Percentiles rank a stretch among this genome's conserved stretches.
phyloP scores from a whole-genome alignment of 2,329 filamentous ascomycete species.

The Neobulgaria alba region DNA sequence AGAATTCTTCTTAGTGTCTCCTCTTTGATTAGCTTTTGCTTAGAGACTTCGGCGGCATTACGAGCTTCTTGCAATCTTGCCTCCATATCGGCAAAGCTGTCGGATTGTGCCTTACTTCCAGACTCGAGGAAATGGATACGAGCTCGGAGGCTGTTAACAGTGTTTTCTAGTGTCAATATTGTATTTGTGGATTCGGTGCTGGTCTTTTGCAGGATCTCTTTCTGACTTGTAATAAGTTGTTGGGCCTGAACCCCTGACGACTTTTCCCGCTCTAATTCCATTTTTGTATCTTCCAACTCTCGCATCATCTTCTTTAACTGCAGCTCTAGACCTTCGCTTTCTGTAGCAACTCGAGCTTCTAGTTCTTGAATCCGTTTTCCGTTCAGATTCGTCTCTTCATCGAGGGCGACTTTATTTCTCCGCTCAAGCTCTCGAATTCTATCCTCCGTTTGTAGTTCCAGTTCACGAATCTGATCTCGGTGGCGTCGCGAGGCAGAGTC shows the following conservation, averaged over 20 bases:
- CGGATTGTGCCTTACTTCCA: conserved; percentile 79
- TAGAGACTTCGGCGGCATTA: conserved; percentile 57
- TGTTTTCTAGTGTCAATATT: conserved; percentile 61
- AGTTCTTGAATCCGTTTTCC: conserved; percentile 59
- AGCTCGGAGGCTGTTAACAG: conserved; percentile 66
- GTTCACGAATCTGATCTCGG: conserved; percentile 46
- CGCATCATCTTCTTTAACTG: conserved; percentile 31
- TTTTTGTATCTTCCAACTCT: conserved; percentile 38
- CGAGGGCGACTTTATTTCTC: conserved; percentile 41
- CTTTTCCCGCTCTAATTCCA: conserved; percentile 54
- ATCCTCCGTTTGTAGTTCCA: conserved; percentile 16
- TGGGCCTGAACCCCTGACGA: conserved; percentile 31
- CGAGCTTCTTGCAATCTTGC: conserved; percentile 71
- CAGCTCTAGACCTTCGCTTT: conserved; percentile 30
- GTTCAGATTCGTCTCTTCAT: conserved; percentile 52
- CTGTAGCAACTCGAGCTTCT: conserved; percentile 41
- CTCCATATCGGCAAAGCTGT: conserved; percentile 76
- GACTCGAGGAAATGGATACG: conserved; percentile 87
- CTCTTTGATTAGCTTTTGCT: conserved; percentile 79
- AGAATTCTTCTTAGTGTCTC: conserved; percentile 84
- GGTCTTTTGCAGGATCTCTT: conserved; percentile 32
- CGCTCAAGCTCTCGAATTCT: conserved; percentile 26
- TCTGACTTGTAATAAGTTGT: conserved; percentile 42
- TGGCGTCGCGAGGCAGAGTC: conserved; percentile 50
- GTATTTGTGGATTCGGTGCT: conserved; percentile 52